Evolutionary conservation across 2,329 filamentous ascomycete species (phyloP), one percentile per base, ranked within the genome.

Genomic region (Talaromyces sp.): DNA sequence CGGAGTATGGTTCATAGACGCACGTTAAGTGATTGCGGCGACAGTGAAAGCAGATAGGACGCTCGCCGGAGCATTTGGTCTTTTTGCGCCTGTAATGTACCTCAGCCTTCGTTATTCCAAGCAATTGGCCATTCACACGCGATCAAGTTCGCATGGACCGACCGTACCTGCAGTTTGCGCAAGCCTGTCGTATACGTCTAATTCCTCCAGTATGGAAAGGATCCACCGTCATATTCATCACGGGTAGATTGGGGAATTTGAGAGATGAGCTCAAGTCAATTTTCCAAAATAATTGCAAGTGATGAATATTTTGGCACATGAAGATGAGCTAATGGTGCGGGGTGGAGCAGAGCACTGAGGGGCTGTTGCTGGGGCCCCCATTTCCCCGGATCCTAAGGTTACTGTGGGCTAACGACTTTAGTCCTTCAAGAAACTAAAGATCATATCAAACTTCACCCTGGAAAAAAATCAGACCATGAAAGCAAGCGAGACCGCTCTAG

Each of bases 151-250:
- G n/a, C 33, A 39, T 39, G 9, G 24, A 9, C 16, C 19, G 3
- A 19, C 36, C 56, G 7, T 56, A 68, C 65, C 65, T 57, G 56
- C 65, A 68, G 35, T 61, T 66, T 13, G 61, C 62, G 41, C 65
- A 68, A 6, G 65, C 65, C 42, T 66, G 65, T 20, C 65, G 62
- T 20, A 66, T 65, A n/a, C 65, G 63, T 57, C 63, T 66, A 37
- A 58, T 52, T 6, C 50, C 45, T 8, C 39, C 14, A 6, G 39
- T 20, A 8, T 55, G 48, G 11, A 49, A 24, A 11, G 47, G 41
- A 16, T 56, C 53, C n/a, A 49, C 16, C 17, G 46, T 41, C 50
- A 54, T 47, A 4, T 51, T 50, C 45, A 58, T 51, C 3, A 17
- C 35, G 52, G 45, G 46, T 36, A 10, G 30, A 44, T 46, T 48